Evolutionary conservation across 2,329 filamentous ascomycete species (phyloP), one percentile per base, ranked within the genome.

Genomic region (Neurospora sp.): DNA sequence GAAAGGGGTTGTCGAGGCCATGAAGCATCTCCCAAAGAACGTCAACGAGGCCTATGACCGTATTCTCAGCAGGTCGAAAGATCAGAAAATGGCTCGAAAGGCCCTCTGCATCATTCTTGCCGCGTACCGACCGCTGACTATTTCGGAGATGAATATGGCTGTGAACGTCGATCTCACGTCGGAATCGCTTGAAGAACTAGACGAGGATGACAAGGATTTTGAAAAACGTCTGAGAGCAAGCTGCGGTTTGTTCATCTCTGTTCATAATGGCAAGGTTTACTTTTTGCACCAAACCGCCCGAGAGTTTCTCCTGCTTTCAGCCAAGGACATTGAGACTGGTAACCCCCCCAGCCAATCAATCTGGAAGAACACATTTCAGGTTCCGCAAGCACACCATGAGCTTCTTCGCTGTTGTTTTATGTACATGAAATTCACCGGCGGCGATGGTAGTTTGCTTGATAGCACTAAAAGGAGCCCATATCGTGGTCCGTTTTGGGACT

Each of bases 211-310:
- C 4, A 28, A 70, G 1, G 70, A 75, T 19, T 76, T 78, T 39
- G 68, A 71, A 33, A 6, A 0, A 0, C 68, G 72, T 38, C 71
- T 78, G 1, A 69, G 77, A 71, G 67, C 68, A 1, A 75, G 36
- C 72, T 79, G 75, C 68, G 75, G 78, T 6, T 70, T 79, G 2
- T 79, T 79, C 43, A 66, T 79, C 36, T 75, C 74, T 5, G 70
- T 78, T 11, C 13, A 79, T 40, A 40, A 76, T 19, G 74, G 67
- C 19, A 75, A 68, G 9, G 62, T 78, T 52, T 76, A 78, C 66
- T 75, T 79, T 40, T 69, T 79, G 13, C 76, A 79, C 69, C 76
- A 79, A 73, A 78, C 77, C 2, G 78, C 77, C 46, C 72, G 76
- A 8, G 77, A 79, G 67, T 79, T 79, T 71, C 76, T 79, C 71